Conservation (phyloP, 768 basidiomycete genomes). For the Mycena galericulata region DNA sequence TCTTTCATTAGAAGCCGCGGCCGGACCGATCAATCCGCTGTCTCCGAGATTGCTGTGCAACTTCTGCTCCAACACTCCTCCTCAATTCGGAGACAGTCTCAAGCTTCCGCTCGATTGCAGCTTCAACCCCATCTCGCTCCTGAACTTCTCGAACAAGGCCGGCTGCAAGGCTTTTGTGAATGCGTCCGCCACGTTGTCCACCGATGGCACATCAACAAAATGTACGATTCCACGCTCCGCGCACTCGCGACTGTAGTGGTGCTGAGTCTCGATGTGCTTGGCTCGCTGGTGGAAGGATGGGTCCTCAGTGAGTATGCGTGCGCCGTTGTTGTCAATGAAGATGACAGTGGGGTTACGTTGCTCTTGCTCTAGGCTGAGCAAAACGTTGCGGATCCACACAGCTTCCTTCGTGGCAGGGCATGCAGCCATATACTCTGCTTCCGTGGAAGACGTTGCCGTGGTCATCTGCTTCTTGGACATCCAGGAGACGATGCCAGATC, state of each 20-base stretch:
- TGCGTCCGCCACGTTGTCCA: conserved; percentile 44
- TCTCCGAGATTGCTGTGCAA: no score
- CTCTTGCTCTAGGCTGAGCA: background rate
- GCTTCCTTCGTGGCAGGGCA: background rate
- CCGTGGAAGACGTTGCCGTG: conserved; percentile 44
- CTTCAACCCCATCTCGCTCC: conserved; percentile 11
- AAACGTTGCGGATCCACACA: conserved; percentile 6
- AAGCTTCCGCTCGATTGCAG: no score
- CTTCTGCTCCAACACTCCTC: conserved; percentile 21
- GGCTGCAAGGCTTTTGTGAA: conserved; percentile 44
- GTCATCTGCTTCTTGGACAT: conserved; percentile 49
- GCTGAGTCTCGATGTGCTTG: conserved; percentile 24
- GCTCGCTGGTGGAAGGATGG: conserved; percentile 5
- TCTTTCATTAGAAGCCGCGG: no score
- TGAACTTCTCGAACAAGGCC: background rate
- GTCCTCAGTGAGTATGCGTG: conserved; percentile 3
- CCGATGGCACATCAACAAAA: conserved; percentile 43
- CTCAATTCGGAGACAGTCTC: conserved; percentile 26
- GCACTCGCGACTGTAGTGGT: conserved; percentile 26
- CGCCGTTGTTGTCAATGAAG: conserved; percentile 8
- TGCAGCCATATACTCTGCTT: conserved; percentile 59
- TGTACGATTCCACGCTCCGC: conserved; percentile 19
- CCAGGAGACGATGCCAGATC: conserved; percentile 45
- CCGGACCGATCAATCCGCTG: no score
- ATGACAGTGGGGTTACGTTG: background rate